Evolutionary conservation across 371 early-diverging fungal genomes (phyloP).

Genomic region (Parasitella parasitica): DNA sequence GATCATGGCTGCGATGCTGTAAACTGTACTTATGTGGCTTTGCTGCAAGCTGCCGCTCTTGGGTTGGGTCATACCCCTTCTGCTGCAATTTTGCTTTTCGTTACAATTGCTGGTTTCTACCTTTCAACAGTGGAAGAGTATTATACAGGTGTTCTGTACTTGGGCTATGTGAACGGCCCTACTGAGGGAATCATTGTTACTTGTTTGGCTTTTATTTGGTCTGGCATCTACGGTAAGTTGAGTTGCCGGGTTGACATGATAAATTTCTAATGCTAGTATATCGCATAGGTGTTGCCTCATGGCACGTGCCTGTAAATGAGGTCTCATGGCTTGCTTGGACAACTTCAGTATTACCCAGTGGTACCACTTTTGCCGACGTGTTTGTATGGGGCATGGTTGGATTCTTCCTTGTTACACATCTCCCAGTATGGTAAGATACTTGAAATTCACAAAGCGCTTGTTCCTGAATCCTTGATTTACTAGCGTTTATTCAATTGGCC

Average conservation of each 20-base stretch:
- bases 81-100: constrained; percentile 61
- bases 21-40: constrained; percentile 84
- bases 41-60: constrained; percentile 85
- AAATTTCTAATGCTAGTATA: not conserved
- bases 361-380: constrained; percentile 35
- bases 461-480: not conserved
- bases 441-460: not conserved
- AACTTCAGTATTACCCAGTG: constrained; percentile 16
- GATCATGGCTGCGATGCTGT: constrained; percentile 94
- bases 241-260: not conserved
- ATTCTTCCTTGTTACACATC: constrained; percentile 40
- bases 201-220: constrained; percentile 67
- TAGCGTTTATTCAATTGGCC: constrained; percentile 31
- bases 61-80: constrained; percentile 78
- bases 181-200: constrained; percentile 90
- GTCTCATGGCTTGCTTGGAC: constrained; percentile 22
- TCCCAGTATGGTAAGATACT: constrained; percentile 40
- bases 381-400: constrained; percentile 38
- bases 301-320: constrained; percentile 37
- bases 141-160: constrained; percentile 90
- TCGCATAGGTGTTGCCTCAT: constrained; percentile 35
- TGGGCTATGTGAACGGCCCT: constrained; percentile 95
- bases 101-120: constrained; percentile 85
- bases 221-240: constrained; percentile 59
- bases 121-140: constrained; percentile 96